Evolutionary conservation across 306 rosid species (phyloP), one percentile per base, ranked within the genome.

Genomic region (Cajanus cajan): DNA sequence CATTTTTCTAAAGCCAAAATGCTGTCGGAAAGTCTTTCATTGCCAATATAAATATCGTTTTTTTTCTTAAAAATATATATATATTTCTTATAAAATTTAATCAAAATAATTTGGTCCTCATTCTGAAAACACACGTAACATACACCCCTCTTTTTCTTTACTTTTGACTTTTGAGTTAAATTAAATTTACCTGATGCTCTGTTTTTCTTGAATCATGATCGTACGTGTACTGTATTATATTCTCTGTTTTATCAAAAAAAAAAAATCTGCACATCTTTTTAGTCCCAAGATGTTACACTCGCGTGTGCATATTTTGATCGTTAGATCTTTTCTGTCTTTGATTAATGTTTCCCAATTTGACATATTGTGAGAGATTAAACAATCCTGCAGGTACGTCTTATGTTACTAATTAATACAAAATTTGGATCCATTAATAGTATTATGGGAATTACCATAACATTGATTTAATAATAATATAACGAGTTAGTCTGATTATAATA

Each of bases 21-120:
- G 54, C 9, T 70, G 74, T 69, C 59, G 74, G 74, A 69, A 69
- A 69, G 9, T 25, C 59, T 25, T 69, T 6, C 59, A 47, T 24
- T 66, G 0, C 4, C 12, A 16, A 51, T 51, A 16, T n/a, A 44
- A 1, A 9, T 41, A 41, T 41, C 9, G 10, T 41, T 41, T 10
- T 9, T 10, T 41, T 41, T 41, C n/a, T n/a, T n/a, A n/a, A n/a
- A n/a, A n/a, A n/a, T n/a, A n/a, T n/a, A 41, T 8, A 41, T 10
- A 4, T 16, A 16, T n/a, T 36, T 12, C n/a, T 3, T 40, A 21
- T 40, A 22, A 68, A 10, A 21, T 15, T 65, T 21, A 65, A 16
- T 65, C 5, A 41, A 41, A 11, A 2, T 43, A 7, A 22, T 67
- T 19, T 19, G 45, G 28, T 64, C 31, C 22, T 64, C 47, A 2